These are phyloP conservation scores for Colletotrichum musicola DNA, from an alignment of 2,329 filamentous ascomycete genomes.

Conservation along the genomic window DNA sequence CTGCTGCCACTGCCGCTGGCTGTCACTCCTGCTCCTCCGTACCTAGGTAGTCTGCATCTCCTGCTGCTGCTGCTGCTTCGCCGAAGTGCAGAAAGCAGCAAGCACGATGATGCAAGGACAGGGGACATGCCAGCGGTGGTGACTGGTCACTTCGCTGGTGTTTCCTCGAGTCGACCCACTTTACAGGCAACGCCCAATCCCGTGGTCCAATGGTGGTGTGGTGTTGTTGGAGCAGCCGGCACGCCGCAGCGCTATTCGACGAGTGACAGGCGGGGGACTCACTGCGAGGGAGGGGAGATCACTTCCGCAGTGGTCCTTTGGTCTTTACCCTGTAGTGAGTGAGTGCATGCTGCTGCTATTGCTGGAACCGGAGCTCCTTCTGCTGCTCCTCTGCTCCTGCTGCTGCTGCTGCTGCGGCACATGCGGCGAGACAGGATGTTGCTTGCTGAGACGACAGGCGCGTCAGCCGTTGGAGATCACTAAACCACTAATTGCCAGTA, in stretches of 20 bases:
- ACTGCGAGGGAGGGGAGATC: constrained; percentile 16
- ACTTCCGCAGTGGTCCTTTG: neutral
- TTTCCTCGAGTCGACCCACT: constrained; percentile 13
- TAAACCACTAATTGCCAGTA: too few species aligned
- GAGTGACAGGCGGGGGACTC: constrained; percentile 23
- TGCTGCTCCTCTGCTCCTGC: neutral
- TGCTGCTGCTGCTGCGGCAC: neutral
- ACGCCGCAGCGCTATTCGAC: neutral
- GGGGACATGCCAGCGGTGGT: too few species aligned
- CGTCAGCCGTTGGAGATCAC: constrained; percentile 20
- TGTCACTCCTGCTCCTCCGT: too few species aligned
- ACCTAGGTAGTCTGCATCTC: too few species aligned
- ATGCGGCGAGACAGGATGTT: constrained; percentile 1
- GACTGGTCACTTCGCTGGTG: too few species aligned
- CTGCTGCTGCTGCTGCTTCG: too few species aligned
- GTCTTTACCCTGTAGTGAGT: too few species aligned
- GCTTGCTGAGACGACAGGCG: constrained; percentile 24
- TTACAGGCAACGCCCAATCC: constrained; percentile 2
- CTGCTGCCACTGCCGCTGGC: too few species aligned
- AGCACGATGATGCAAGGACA: too few species aligned
- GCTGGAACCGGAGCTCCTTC: neutral
- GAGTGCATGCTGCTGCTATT: constrained; percentile 11
- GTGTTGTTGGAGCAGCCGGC: constrained; percentile 16
- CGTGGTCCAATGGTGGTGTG: constrained; percentile 26
- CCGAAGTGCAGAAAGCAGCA: too few species aligned